Evolutionary conservation across 2,329 filamentous ascomycete species (phyloP).

Genomic region (Fonsecaea pugnacius): DNA sequence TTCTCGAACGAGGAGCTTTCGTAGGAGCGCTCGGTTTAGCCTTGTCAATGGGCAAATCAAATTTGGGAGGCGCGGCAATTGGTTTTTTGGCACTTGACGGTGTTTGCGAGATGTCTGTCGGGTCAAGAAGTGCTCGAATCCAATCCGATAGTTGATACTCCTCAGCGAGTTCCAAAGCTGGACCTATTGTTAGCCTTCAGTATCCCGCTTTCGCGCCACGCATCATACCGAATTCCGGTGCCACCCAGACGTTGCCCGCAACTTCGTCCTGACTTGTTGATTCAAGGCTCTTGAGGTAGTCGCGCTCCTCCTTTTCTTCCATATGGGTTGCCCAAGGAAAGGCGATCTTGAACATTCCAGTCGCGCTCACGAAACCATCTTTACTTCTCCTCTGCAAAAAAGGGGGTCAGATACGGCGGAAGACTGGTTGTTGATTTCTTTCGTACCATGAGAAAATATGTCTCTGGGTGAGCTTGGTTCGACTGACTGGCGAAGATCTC

Average conservation of each 20-base stretch:
- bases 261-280: slow-evolving; percentile 84
- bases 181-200: slow-evolving; percentile 36
- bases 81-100: slow-evolving; percentile 72
- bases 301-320: slow-evolving; percentile 64
- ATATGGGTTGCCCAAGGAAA: slow-evolving; percentile 66
- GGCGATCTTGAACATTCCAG: slow-evolving; percentile 72
- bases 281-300: slow-evolving; percentile 81
- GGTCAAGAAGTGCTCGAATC: slow-evolving; percentile 90
- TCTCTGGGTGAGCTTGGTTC: slow-evolving; percentile 69
- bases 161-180: slow-evolving; percentile 79
- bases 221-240: slow-evolving; percentile 68
- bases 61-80: slow-evolving; percentile 81
- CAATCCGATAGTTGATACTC: slow-evolving; percentile 86
- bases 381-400: slow-evolving; percentile 61
- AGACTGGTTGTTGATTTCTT: background rate
- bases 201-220: slow-evolving; percentile 10
- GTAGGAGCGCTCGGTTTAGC: slow-evolving; percentile 38
- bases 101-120: slow-evolving; percentile 73
- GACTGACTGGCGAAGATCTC: slow-evolving; percentile 85
- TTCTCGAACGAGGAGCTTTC: slow-evolving; percentile 48
- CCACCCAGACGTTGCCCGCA: slow-evolving; percentile 95
- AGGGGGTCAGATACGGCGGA: slow-evolving; percentile 23
- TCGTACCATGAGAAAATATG: slow-evolving; percentile 89
- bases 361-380: slow-evolving; percentile 69
- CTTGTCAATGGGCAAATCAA: slow-evolving; percentile 61